Percentiles rank a stretch among this genome's conserved stretches.
Evolutionary conservation across 225 moss, liverwort and hornwort genomes (phyloP).

Genomic region (Thuidium tamariscinum): DNA sequence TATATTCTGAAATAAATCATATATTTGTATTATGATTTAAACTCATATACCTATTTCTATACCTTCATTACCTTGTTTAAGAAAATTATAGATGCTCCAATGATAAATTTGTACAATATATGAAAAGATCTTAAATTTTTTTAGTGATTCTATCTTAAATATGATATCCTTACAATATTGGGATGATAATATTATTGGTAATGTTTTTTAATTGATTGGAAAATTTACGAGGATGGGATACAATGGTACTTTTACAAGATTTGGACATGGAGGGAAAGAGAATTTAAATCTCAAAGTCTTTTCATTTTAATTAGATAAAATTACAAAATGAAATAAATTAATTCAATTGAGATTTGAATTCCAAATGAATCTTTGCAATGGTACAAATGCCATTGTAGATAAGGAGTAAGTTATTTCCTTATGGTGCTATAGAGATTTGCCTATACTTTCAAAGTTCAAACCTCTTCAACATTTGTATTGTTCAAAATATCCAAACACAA

Average conservation of each 20-base stretch:
- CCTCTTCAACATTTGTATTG: too few species aligned
- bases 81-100: background rate
- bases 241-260: background rate
- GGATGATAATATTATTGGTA: background rate
- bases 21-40: too few species aligned
- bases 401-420: background rate
- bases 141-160: background rate
- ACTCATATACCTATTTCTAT: background rate
- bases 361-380: background rate
- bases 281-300: background rate
- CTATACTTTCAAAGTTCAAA: background rate
- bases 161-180: background rate
- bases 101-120: background rate
- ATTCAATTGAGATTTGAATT: background rate
- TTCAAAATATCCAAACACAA: background rate
- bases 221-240: background rate
- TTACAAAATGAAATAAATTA: background rate
- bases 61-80: background rate
- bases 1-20: background rate
- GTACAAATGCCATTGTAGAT: background rate
- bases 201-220: background rate
- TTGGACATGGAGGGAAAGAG: rapidly evolving
- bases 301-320: background rate
- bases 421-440: rapidly evolving
- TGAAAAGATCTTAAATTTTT: rapidly evolving